phyloP scores from a whole-genome alignment of 306 rosid genomes.

The Cajanus cajan region DNA sequence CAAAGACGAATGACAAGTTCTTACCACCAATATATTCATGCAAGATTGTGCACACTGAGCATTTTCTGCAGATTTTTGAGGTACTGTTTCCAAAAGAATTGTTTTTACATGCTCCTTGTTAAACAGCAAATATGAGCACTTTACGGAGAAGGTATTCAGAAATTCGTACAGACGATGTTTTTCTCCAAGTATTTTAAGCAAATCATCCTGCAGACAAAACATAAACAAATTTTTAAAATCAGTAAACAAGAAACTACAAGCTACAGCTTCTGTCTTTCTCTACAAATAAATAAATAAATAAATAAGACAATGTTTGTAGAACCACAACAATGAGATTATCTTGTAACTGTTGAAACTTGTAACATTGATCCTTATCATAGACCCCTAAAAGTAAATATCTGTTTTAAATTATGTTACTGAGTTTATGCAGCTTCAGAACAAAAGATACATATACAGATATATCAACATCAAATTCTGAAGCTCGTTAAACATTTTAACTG shows the following conservation, averaged over 20 bases:
- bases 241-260: constrained; percentile 22
- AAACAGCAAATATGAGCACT: constrained; percentile 86
- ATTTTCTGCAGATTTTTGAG: constrained; percentile 62
- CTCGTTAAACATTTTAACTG: background rate
- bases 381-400: constrained; percentile 9
- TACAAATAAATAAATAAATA: background rate
- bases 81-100: constrained; percentile 58
- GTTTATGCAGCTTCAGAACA: constrained; percentile 10
- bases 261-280: constrained; percentile 25
- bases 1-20: constrained; percentile 30
- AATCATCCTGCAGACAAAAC: constrained; percentile 64
- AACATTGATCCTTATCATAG: background rate
- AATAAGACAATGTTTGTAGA: background rate
- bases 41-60: constrained; percentile 50
- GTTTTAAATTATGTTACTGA: constrained; percentile 13
- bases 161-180: constrained; percentile 87
- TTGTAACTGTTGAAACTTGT: background rate
- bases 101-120: constrained; percentile 90
- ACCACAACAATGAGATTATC: background rate
- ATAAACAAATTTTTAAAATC: constrained; percentile 1
- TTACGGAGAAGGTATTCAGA: constrained; percentile 66
- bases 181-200: constrained; percentile 86
- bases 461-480: constrained; percentile 11
- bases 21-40: constrained; percentile 89
- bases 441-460: background rate